phyloP scores from a whole-genome alignment of 495 filamentous ascomycete genomes.

The Peziza echinospora region DNA sequence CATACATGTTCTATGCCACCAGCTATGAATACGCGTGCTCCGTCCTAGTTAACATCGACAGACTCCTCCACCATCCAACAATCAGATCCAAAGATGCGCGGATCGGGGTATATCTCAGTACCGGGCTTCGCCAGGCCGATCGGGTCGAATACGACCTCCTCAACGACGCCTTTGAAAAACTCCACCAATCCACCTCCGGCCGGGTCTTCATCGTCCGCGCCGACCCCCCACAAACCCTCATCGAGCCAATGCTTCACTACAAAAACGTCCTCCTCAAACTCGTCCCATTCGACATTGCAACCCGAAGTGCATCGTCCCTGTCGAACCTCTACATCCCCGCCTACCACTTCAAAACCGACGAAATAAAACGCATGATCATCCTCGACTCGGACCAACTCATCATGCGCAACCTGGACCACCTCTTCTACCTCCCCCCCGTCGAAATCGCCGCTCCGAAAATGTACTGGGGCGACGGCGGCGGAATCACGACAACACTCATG shows the following conservation, averaged over 20 bases:
- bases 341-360: slow-evolving; percentile 5
- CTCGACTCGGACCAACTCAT: slow-evolving; percentile 22
- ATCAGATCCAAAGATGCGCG: slow-evolving; percentile 1
- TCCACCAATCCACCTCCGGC: background rate
- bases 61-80: slow-evolving; percentile 16
- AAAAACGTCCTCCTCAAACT: slow-evolving; percentile 20
- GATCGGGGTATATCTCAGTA: slow-evolving; percentile 8
- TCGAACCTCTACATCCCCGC: background rate
- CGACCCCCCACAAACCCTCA: slow-evolving; percentile 11
- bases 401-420: slow-evolving; percentile 18
- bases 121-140: background rate
- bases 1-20: slow-evolving; percentile 23
- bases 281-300: slow-evolving; percentile 8
- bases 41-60: slow-evolving; percentile 20
- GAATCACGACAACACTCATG: slow-evolving; percentile 19
- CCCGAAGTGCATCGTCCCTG: background rate
- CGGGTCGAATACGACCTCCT: background rate
- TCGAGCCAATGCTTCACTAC: slow-evolving; percentile 12
- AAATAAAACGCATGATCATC: slow-evolving; percentile 11
- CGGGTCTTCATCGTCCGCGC: slow-evolving; percentile 12
- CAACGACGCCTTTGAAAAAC: slow-evolving; percentile 2
- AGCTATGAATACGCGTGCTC: slow-evolving; percentile 20
- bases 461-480: slow-evolving; percentile 15
- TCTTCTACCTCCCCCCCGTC: slow-evolving; percentile 20
- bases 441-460: slow-evolving; percentile 22